Percentiles rank a stretch among this genome's conserved stretches.
Conservation (phyloP, 129 eudicot species). For the Helichrysum umbraculigerum region DNA sequence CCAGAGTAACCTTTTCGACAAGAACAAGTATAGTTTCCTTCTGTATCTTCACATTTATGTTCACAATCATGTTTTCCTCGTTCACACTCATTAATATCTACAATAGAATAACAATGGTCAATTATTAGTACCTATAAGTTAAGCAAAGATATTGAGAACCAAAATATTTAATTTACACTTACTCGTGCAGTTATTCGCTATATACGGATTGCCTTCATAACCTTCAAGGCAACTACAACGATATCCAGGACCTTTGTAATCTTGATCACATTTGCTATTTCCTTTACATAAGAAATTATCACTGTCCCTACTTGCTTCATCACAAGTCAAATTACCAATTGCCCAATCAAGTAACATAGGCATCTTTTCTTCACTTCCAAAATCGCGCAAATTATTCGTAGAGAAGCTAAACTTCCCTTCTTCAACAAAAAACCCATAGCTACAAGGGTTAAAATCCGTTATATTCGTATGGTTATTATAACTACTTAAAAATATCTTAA, state of each 20-base stretch:
- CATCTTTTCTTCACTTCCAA: slow-evolving; percentile 22
- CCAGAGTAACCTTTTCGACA: slow-evolving; percentile 46
- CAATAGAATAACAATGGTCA: slow-evolving; percentile 7
- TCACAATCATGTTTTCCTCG: neutral
- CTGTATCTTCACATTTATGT: slow-evolving; percentile 29
- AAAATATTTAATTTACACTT: neutral
- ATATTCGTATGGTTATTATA: slow-evolving; percentile 19
- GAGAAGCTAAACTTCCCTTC: slow-evolving; percentile 30
- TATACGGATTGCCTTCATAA: slow-evolving; percentile 51
- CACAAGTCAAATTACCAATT: slow-evolving; percentile 35
- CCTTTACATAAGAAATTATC: slow-evolving; percentile 26
- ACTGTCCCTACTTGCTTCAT: slow-evolving; percentile 11
- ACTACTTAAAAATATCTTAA: neutral
- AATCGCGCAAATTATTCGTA: neutral
- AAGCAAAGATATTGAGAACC: too few species aligned
- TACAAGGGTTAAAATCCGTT: slow-evolving; percentile 36
- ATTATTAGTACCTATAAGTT: neutral
- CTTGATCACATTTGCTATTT: slow-evolving; percentile 32
- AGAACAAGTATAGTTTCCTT: slow-evolving; percentile 36
- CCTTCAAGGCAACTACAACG: slow-evolving; percentile 40
- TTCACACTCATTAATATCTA: slow-evolving; percentile 33
- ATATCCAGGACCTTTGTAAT: slow-evolving; percentile 39
- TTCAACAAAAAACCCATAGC: slow-evolving; percentile 41
- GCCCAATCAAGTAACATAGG: slow-evolving; percentile 57
- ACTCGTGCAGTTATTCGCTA: slow-evolving; percentile 39